phyloP scores from a whole-genome alignment of 306 rosid genomes.

The Quercus dentata region DNA sequence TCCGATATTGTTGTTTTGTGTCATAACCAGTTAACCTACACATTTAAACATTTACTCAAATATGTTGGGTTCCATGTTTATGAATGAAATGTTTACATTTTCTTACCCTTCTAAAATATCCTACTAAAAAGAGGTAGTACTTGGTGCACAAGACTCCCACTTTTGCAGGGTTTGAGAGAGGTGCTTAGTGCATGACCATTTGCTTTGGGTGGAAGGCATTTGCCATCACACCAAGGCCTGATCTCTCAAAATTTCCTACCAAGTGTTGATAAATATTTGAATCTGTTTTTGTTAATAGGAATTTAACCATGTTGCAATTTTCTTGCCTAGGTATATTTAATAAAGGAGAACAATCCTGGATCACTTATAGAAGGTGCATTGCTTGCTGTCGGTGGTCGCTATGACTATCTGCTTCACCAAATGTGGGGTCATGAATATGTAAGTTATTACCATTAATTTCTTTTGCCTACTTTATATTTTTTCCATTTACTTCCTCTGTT shows the following conservation, averaged over 20 bases:
- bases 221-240: too few relatives aligned
- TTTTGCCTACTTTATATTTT: conserved; percentile 13
- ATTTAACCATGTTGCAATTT: conserved; percentile 28
- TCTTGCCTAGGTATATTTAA: conserved; percentile 67
- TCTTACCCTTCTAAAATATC: neutral
- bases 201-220: too few relatives aligned
- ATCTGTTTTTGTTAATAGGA: conserved; percentile 6
- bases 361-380: conserved; percentile 69
- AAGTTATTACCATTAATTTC: conserved; percentile 28
- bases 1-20: too few relatives aligned
- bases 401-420: conserved; percentile 76
- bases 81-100: conserved; percentile 8
- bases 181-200: too few relatives aligned
- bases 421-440: conserved; percentile 68
- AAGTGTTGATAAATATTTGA: conserved; percentile 5
- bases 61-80: neutral
- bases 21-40: neutral
- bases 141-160: too few relatives aligned
- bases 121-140: neutral
- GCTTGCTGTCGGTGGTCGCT: conserved; percentile 90
- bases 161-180: too few relatives aligned
- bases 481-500: neutral
- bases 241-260: conserved; percentile 9
- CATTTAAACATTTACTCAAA: neutral
- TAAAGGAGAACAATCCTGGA: conserved; percentile 72